phyloP scores from a whole-genome alignment of 768 basidiomycete species.

The Lactarius sp. region DNA sequence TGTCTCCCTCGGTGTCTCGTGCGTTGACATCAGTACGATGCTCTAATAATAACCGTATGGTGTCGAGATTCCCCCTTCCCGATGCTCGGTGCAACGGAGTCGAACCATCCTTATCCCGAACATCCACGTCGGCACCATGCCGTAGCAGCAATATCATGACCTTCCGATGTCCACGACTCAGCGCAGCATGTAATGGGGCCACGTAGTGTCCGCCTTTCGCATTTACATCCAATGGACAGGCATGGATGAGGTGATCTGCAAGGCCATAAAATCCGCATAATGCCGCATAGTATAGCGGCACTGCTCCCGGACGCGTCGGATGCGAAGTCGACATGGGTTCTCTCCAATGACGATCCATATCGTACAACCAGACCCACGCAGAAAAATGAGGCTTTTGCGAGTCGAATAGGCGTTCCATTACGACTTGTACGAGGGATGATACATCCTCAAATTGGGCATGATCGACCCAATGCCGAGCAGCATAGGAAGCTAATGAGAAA shows the following conservation, averaged over 20 bases:
- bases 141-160: not conserved
- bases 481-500: not conserved
- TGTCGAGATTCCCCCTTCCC: not conserved
- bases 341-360: not conserved
- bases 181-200: not conserved
- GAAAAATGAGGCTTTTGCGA: not conserved
- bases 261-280: too few species aligned
- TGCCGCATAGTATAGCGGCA: too few species aligned
- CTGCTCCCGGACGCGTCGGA: not conserved
- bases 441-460: not conserved
- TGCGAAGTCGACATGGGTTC: not conserved
- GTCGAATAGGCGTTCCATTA: slow-evolving; percentile 3
- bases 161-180: not conserved
- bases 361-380: slow-evolving; percentile 9
- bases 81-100: not conserved
- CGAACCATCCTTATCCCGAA: not conserved
- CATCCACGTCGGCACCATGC: not conserved
- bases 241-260: too few species aligned
- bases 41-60: too few species aligned
- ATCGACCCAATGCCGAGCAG: slow-evolving; percentile 7
- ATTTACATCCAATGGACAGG: too few species aligned
- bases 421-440: not conserved
- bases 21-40: not conserved
- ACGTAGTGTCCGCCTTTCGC: not conserved
- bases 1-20: too few species aligned